Conservation (phyloP, 208 protist species). For the Trichomonas vaginalis region DNA sequence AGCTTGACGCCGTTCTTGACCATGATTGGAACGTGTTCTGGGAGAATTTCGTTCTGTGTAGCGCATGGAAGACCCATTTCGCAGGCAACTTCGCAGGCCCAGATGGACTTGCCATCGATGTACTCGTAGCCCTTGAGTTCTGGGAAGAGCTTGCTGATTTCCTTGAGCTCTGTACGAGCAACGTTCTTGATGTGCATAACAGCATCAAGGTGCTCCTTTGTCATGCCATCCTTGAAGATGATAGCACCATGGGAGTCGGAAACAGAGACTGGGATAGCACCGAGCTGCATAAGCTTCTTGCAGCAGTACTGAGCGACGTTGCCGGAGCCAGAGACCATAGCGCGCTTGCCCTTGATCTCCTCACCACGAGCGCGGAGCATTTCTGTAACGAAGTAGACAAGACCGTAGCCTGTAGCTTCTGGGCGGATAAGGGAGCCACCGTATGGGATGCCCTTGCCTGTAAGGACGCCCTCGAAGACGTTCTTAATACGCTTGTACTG, state of each 20-base stretch:
- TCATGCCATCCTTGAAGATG: neutral
- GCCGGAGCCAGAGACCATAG: conserved; percentile 58
- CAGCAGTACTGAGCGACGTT: conserved; percentile 65
- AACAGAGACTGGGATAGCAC: conserved; percentile 38
- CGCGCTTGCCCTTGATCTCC: conserved; percentile 51
- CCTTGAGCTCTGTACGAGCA: conserved; percentile 62
- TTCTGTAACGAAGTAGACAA: conserved; percentile 60
- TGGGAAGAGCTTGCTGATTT: conserved; percentile 61
- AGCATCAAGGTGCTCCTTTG: no score
- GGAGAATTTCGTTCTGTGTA: conserved; percentile 73
- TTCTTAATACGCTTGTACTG: conserved; percentile 62
- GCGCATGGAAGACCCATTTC: no score
- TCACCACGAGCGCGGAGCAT: conserved; percentile 47
- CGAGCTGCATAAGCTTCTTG: conserved; percentile 58
- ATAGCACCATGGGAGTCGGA: neutral
- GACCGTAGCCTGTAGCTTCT: conserved; percentile 74
- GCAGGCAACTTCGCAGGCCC: no score
- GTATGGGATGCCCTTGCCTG: conserved; percentile 62
- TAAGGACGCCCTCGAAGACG: conserved; percentile 59
- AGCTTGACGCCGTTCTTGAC: no score
- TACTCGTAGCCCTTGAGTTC: conserved; percentile 55
- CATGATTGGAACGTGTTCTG: no score
- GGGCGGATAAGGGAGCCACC: conserved; percentile 69
- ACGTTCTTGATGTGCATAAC: no score
- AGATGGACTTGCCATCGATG: no score